Percentiles rank a stretch among this genome's conserved stretches.
Conservation (phyloP, 2,329 filamentous ascomycete genomes). For the Dendryphion nanum region DNA sequence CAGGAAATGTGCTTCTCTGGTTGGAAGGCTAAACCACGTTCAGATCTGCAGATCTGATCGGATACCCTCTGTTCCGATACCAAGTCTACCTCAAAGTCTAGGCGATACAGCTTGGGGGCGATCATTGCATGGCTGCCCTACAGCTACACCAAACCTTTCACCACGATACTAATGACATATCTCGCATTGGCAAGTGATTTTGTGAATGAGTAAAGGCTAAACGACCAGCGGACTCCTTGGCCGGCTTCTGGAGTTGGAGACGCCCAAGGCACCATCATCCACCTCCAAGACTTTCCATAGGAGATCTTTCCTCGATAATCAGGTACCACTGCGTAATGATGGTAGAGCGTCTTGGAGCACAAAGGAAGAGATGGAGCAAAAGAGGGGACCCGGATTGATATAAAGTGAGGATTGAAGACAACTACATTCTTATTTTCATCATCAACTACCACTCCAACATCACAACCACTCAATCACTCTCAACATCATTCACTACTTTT, state of each 20-base stretch:
- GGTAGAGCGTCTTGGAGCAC: not conserved
- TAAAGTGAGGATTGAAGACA: not conserved
- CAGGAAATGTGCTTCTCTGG: not conserved
- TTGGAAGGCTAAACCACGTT: not conserved
- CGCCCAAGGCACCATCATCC: not conserved
- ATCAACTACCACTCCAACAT: slow-evolving; percentile 5
- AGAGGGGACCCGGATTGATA: not conserved
- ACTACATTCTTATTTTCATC: not conserved
- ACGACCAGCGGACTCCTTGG: too few relatives aligned
- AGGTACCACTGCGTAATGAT: not conserved
- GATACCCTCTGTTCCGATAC: slow-evolving; percentile 19
- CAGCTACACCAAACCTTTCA: slow-evolving; percentile 1
- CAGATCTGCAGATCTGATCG: slow-evolving; percentile 4
- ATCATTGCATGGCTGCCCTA: slow-evolving; percentile 11
- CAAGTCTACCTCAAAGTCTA: slow-evolving; percentile 21
- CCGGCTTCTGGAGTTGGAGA: too few relatives aligned
- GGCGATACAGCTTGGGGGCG: slow-evolving; percentile 27
- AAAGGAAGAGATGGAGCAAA: not conserved
- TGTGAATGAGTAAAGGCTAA: not conserved
- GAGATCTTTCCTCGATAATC: not conserved
- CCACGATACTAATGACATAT: not conserved
- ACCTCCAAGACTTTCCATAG: not conserved
- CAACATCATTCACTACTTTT: not conserved
- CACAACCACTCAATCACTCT: slow-evolving; percentile 5
- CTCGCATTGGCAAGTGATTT: not conserved